Evolutionary conservation across 2,329 filamentous ascomycete species (phyloP), one percentile per base, ranked within the genome.

Genomic region (Aspergillus calidoustus): DNA sequence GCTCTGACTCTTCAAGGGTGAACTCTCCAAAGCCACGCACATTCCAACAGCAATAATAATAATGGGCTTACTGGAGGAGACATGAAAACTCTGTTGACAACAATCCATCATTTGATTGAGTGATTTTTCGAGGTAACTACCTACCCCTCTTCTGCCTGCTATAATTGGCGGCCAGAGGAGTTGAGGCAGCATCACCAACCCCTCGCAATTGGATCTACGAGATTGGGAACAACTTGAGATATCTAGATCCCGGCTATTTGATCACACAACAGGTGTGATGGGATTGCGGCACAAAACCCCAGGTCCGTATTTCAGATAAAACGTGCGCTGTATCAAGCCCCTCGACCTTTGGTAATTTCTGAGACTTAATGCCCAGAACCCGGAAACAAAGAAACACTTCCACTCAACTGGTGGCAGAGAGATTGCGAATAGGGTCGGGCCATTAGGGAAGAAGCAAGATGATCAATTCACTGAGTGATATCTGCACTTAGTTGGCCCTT

Each of bases 1-100:
- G 60, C 25, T 57, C 57, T 50, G 55, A 50, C 54, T 52, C 58
- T 59, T 57, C 53, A 61, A 60, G 52, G 38, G 49, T 65, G 62
- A 57, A 41, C 62, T 7, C 38, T 53, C 58, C 46, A 28, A 38
- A 51, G 31, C 19, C 34, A 41, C 34, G 9, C 34, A 41, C 34
- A 41, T 41, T 41, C 15, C 34, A 41, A 41, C 34, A 15, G 31
- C 9, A 38, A 15, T 15, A 13, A 55, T 7, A 17, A 48, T 7
- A 47, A 46, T 47, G 22, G 9, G 23, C 30, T 59, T 60, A 25
- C 25, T 2, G 25, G 6, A 28, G 19, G 19, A 19, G 22, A 44
- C 47, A 15, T 55, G 25, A 50, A 54, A 61, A 61, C 54, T 54
- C 44, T 61, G 54, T 56, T 41, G 11, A 41, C 34, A 15, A 41